Evolutionary conservation across 441 rosid genomes (phyloP), one percentile per base, ranked within the genome.

Genomic region (Populus hybrid): DNA sequence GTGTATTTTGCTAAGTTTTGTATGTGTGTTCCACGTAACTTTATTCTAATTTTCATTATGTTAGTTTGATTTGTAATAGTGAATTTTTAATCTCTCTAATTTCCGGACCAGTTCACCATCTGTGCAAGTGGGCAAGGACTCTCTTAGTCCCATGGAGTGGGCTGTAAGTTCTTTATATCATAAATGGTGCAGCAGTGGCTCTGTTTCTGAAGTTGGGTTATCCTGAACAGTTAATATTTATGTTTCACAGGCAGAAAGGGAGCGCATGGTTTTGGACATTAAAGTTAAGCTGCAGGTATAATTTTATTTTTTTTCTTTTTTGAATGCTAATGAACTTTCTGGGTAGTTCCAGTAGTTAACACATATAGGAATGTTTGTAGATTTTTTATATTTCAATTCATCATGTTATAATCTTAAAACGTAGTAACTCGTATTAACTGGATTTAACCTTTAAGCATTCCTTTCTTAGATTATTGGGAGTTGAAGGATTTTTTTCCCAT

Each of bases 221-320:
- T 76, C 20, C 72, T 81, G 67, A 82, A 26, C 35, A 46, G 40
- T 34, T 35, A 72, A 28, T 40, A 65, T 59, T 23, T 10, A 72
- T 80, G 67, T 66, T 79, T 82, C 82, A 76, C 86, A 93, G 99
- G 98, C 97, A 66, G 99, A 97, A 88, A 91, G 98, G 81, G 99
- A 93, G 3, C 97, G 91, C 73, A 95, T 97, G 99, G 99, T 97
- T 86, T 86, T 97, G 92, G 99, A 97, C 93, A 97, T 97, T 72
- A 80, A 93, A 88, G 99, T 97, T 83, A 93, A 97, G 86, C 92
- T 97, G 85, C 99, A 97, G 99, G 99, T 93, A 85, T 14, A 46
- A 1, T 0, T 10, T 46, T 46, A n/a, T n/a, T 46, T 46, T 28
- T 28, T 46, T 14, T 12, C 18, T 3, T 46, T 46, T 46, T 46